Percentiles rank a stretch among this genome's conserved stretches.
phyloP scores from a whole-genome alignment of 2,329 filamentous ascomycete genomes.

The Trichoderma atrobrunneum region DNA sequence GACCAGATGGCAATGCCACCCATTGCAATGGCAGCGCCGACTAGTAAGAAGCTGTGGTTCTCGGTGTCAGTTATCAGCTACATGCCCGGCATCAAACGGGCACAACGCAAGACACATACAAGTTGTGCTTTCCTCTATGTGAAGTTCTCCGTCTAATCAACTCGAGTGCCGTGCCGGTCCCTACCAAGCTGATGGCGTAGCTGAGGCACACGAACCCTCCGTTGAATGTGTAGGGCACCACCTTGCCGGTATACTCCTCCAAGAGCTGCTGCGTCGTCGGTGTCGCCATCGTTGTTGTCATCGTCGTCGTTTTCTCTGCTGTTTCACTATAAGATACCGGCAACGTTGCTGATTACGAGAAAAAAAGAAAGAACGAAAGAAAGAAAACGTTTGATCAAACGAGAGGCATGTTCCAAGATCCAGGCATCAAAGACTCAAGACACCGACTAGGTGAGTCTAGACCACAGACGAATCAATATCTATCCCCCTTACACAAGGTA shows the following conservation, averaged over 20 bases:
- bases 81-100: not conserved
- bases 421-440: not conserved
- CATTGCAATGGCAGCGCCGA: not conserved
- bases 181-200: not conserved
- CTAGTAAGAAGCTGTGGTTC: not conserved
- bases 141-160: not conserved
- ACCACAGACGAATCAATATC: not conserved
- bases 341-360: fast-evolving
- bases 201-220: not conserved
- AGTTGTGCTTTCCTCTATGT: not conserved
- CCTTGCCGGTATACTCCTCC: not conserved
- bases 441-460: not conserved
- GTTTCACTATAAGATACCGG: not conserved
- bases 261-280: not conserved
- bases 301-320: not conserved
- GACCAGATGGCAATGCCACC: not conserved
- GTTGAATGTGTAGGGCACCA: not conserved
- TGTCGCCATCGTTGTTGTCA: not conserved
- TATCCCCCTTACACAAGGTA: not conserved
- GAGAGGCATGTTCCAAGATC: not conserved
- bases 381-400: not conserved
- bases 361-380: not conserved
- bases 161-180: not conserved
- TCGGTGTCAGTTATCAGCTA: not conserved
- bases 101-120: not conserved